Evolutionary conservation across 805 yeast species (phyloP).

Genomic region (Pichia exigua): DNA sequence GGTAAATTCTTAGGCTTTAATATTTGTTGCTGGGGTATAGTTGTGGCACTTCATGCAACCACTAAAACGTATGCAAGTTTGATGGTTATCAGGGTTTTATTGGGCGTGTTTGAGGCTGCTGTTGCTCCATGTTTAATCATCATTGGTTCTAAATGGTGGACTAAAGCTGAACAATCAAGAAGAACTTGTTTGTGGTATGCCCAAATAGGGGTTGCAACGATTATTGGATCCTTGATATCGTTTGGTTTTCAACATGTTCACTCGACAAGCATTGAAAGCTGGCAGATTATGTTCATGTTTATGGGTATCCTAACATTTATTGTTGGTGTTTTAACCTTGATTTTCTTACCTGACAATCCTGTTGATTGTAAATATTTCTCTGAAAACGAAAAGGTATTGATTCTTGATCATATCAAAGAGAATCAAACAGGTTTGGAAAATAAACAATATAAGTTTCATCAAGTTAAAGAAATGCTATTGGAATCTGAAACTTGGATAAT

Average conservation of each 20-base stretch:
- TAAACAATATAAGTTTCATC: conserved; percentile 21
- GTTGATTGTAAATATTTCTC: conserved; percentile 21
- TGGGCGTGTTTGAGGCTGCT: conserved; percentile 33
- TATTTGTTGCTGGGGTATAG: conserved; percentile 28
- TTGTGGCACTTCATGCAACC: conserved; percentile 34
- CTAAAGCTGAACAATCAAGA: conserved; percentile 20
- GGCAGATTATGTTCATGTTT: conserved; percentile 26
- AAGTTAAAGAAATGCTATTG: conserved; percentile 18
- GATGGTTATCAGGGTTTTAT: conserved; percentile 34
- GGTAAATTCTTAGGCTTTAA: conserved; percentile 25
- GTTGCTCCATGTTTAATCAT: conserved; percentile 12
- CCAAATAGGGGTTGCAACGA: conserved; percentile 17
- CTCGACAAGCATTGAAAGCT: conserved; percentile 13
- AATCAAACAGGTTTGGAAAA: conserved; percentile 29
- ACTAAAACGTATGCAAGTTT: conserved; percentile 39
- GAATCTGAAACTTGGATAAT: conserved; percentile 21
- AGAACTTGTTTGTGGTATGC: conserved; percentile 19
- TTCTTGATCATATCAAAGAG: conserved; percentile 20
- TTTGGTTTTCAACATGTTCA: conserved; percentile 22
- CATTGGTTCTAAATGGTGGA: conserved; percentile 19
- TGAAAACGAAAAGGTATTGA: conserved; percentile 29
- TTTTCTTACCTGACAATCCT: conserved; percentile 25
- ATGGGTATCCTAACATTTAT: conserved; percentile 23
- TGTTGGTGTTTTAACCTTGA: conserved; percentile 22
- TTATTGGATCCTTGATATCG: conserved; percentile 22